Base-by-base conservation (phyloP, 176 grass and related monocot genomes). In the Aegilops sharonensis region DNA sequence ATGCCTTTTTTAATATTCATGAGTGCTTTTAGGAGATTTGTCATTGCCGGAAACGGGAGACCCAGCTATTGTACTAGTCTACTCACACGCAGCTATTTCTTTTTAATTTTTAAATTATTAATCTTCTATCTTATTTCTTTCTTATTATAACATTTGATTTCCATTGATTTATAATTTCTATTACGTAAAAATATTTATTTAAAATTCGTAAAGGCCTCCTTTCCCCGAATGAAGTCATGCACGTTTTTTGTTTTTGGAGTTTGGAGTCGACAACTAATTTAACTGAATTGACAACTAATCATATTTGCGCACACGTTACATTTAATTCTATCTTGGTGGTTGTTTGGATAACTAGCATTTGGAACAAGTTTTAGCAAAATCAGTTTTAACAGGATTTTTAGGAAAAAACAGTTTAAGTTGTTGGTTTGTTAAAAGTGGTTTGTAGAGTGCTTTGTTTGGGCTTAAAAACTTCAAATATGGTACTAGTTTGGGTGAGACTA, bases 21-120 rank as follows among this genome's bases (percentile, higher is more conserved):
- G 60, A 35, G 56, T 63, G 9, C 71, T 54, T 79, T 73, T 78
- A 70, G 72, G 81, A 5, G 30, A 77, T 72, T 83, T 31, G 8
- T 69, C 25, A 20, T 89, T 83, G 31, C 42, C 17, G 11, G 11
- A 60, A 48, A 64, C 79, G 75, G 47, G 75, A 71, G 15, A 66
- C 65, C 57, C 31, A 42, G 47, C 27, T 77, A 63, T 52, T 74
- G 39, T 82, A 8, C 18, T 52, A 72, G 50, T 18, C n/a, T 48
- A 23, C 57, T 81, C 60, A 56, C 7, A 39, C 3, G 7, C 37
- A 56, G 47, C 65, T 43, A 24, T 23, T 75, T 3, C 4, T 4
- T 75, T 75, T 36, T 17, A 21, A 48, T 81, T 80, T 80, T 81
- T 20, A 27, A 25, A 29, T 66, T 81, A 35, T 35, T 37, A 35